Evolutionary conservation across 2,329 filamentous ascomycete species (phyloP), one percentile per base, ranked within the genome.

Genomic region (Exophiala dermatitidis): DNA sequence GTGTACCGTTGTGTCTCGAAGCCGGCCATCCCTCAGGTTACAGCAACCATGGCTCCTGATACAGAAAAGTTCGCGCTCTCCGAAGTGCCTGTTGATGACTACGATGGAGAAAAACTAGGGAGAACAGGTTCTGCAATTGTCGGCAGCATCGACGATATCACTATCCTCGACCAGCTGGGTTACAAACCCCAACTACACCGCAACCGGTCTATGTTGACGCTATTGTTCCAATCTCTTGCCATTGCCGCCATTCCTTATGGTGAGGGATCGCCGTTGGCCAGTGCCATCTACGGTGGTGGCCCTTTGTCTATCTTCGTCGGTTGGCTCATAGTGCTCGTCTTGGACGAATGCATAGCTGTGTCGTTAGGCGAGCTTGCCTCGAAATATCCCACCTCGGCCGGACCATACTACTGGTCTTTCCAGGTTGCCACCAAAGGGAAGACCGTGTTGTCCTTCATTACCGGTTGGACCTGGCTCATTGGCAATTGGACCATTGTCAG

Each of bases 201-300:
- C 26, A 84, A 83, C 57, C 74, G 81, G 32, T 82, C 80, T 0
- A 74, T 83, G 61, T 72, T 77, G 57, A 82, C 79, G 0, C 68
- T 84, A 1, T 70, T 83, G 8, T 84, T 83, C 64, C 80, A 83
- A 65, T 77, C 77, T 0, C 68, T 83, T 5, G 79, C 80, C 26
- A 82, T 83, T 31, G 79, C 80, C 31, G 79, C 80, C 19, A 78
- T 82, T 44, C 80, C 60, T 8, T 62, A 58, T 42, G 60, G 58
- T n/a, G 56, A 59, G 37, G 61, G 60, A 34, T 52, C 50, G 77
- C 3, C 82, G 75, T 56, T 80, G 77, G 64, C 72, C 48, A 71
- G 63, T 30, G 72, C 72, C 46, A 72, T 73, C 55, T 72, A 71
- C 45, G 71, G 69, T 41, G 70, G 69, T 5, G 78, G 78, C 0